phyloP scores from a whole-genome alignment of 805 yeast species.

The Metschnikowia reukaufii region DNA sequence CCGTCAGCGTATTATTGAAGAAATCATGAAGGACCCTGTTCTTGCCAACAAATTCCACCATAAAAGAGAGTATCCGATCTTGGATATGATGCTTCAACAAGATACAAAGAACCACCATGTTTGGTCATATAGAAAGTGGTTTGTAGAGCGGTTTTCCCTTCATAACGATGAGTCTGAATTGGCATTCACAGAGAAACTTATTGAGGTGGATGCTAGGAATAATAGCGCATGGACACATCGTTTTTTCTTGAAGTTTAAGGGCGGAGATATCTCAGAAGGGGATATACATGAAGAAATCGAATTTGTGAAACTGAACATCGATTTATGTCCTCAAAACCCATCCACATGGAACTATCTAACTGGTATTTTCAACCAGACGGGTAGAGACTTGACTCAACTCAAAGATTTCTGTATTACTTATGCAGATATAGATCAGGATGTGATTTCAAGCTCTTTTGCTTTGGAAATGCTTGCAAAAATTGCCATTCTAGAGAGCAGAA shows the following conservation, averaged over 20 bases:
- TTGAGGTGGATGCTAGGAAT: constrained; percentile 71
- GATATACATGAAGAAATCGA: constrained; percentile 49
- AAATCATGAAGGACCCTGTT: constrained; percentile 21
- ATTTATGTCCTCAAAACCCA: constrained; percentile 72
- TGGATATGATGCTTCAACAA: constrained; percentile 65
- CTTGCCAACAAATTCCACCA: constrained; percentile 30
- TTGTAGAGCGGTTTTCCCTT: constrained; percentile 55
- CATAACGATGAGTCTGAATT: constrained; percentile 49
- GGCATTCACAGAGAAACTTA: constrained; percentile 45
- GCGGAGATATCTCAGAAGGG: constrained; percentile 18
- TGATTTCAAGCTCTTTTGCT: constrained; percentile 17
- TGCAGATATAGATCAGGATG: constrained; percentile 28
- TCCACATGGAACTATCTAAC: constrained; percentile 81
- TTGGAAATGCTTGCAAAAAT: constrained; percentile 46
- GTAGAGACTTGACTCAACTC: constrained; percentile 34
- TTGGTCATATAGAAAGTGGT: constrained; percentile 92
- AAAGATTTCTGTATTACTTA: constrained; percentile 47
- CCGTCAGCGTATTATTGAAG: constrained; percentile 62
- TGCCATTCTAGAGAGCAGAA: constrained; percentile 30
- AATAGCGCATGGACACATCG: constrained; percentile 95
- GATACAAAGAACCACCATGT: constrained; percentile 94
- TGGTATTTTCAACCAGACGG: constrained; percentile 48
- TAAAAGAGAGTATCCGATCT: constrained; percentile 62
- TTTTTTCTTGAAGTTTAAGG: constrained; percentile 50
- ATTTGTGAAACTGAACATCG: constrained; percentile 51